Percentiles rank a stretch among this genome's conserved stretches.
Evolutionary conservation across 78 protist genomes (phyloP).

Genomic region (Chrysochromulina parva): DNA sequence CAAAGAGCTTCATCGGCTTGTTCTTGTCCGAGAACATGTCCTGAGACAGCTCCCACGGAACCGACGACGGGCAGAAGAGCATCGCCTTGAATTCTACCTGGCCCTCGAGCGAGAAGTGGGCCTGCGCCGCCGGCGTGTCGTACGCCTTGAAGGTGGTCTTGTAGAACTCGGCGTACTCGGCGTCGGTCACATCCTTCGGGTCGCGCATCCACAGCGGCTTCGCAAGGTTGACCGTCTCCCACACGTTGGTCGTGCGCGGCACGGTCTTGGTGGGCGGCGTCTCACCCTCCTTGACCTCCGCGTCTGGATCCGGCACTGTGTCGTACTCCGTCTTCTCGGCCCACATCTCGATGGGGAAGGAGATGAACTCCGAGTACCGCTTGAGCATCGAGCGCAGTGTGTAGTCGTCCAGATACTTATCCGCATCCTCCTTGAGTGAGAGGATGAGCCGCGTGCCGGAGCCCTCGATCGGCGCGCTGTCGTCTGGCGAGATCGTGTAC

Average conservation of each 20-base stretch:
- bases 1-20: slow-evolving; percentile 85
- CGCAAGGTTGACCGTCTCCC: slow-evolving; percentile 78
- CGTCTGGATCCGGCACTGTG: slow-evolving; percentile 74
- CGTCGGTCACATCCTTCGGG: slow-evolving; percentile 52
- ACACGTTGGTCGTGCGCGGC: slow-evolving; percentile 29
- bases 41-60: slow-evolving; percentile 55
- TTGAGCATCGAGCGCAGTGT: slow-evolving; percentile 65
- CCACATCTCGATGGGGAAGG: slow-evolving; percentile 93
- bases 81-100: slow-evolving; percentile 81
- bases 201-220: slow-evolving; percentile 94
- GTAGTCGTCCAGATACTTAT: slow-evolving; percentile 75
- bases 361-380: slow-evolving; percentile 88
- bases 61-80: slow-evolving; percentile 88
- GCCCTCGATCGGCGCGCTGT: slow-evolving; percentile 68
- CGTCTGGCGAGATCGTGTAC: slow-evolving; percentile 79
- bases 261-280: slow-evolving; percentile 57
- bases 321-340: slow-evolving; percentile 50
- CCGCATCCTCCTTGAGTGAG: slow-evolving; percentile 67
- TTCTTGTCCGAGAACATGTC: slow-evolving; percentile 53
- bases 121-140: slow-evolving; percentile 67
- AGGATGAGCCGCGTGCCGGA: slow-evolving; percentile 82
- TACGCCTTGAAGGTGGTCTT: slow-evolving; percentile 66
- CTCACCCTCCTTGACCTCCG: slow-evolving; percentile 69
- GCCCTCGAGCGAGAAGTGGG: slow-evolving; percentile 90
- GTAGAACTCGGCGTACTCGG: slow-evolving; percentile 78